Base-by-base conservation (phyloP, 805 yeast species). In the Yueomyces sinensis region DNA sequence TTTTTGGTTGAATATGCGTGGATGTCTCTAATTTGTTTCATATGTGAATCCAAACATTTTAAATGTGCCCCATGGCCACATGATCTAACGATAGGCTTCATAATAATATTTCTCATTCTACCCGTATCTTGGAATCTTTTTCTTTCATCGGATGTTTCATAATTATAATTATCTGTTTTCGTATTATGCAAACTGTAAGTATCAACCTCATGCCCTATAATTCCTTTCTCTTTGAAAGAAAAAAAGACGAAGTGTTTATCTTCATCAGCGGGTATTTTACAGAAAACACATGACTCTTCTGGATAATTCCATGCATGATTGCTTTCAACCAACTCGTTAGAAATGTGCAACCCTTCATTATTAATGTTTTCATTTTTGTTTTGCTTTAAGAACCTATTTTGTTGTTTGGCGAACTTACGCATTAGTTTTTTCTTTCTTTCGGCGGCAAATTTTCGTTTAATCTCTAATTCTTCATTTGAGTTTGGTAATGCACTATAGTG, bases 11-110 rank as follows among this genome's bases (percentile, higher is more conserved):
- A 72, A 49, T 84, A 94, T 14, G 68, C 72, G 44, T 70, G 74
- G 13, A 77, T 66, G 5, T 65, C 56, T 34, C 71, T 61, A 30
- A 68, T 64, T n/a, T 76, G 68, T 23, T 64, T 62, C 47, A 79
- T 54, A 47, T 74, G 82, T 38, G 74, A 74, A 35, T 72, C 56
- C 47, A 77, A 79, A 51, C 98, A 89, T 14, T 71, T 65, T 40
- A 70, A 74, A 54, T 89, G 98, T 76, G 89, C 79, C 2, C 94
- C 93, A 57, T 89, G 98, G 1, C 95, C 94, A 61, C 98, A 89
- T 34, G 94, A 78, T 32, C 51, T 44, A 16, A 52, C 27, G 3
- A 52, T 47, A 13, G 48, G 46, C 6, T 34, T 38, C 27, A 35
- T 39, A 6, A 9, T 28, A 3, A 40, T 74, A 70, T 3, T 78